Evolutionary conservation across 805 yeast genomes (phyloP), one percentile per base, ranked within the genome.

Genomic region (Metschnikowia borealis): DNA sequence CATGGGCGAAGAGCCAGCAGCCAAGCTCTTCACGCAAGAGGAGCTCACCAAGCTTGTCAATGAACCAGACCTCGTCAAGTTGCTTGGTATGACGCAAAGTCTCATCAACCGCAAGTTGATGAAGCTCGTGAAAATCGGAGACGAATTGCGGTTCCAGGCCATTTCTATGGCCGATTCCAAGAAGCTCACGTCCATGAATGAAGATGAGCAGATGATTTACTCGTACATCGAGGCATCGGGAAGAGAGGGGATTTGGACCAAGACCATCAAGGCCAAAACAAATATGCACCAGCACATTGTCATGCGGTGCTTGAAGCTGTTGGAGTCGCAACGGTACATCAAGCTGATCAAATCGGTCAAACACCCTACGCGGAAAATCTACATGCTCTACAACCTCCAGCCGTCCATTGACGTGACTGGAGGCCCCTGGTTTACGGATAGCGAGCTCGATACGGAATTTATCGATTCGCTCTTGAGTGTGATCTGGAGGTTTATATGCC

Each of bases 351-450:
- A 94, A 64, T 82, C 89, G 21, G 98, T 94, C 32, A 92, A 88
- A 51, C 84, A 81, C 66, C 97, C 98, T 13, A 92, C 97, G 1
- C 79, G 99, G 56, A 94, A 94, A 63, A 92, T 94, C 33, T 95
- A 92, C 68, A 94, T 94, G 98, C 76, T 94, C 48, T 92, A 91
- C 65, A 84, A 89, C 62, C 73, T 94, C 57, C 96, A 90, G 64
- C 99, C 99, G 5, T 86, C 96, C 3, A 84, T 89, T 32, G 98
- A 92, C 57, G 94, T 94, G 36, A 94, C 98, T 0, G 99, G 99
- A 56, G 99, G 99, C 5, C 98, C 98, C 3, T 94, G 99, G 99
- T 94, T 91, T 64, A 90, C 97, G 0, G 99, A 94, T 64, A 83
- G 91, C 34, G 98, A 94, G 67, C 75, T 94, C 50, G 99, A 94